Evolutionary conservation across 768 basidiomycete genomes (phyloP), one percentile per base, ranked within the genome.

Genomic region (Tylopilus rubrobrunneus): DNA sequence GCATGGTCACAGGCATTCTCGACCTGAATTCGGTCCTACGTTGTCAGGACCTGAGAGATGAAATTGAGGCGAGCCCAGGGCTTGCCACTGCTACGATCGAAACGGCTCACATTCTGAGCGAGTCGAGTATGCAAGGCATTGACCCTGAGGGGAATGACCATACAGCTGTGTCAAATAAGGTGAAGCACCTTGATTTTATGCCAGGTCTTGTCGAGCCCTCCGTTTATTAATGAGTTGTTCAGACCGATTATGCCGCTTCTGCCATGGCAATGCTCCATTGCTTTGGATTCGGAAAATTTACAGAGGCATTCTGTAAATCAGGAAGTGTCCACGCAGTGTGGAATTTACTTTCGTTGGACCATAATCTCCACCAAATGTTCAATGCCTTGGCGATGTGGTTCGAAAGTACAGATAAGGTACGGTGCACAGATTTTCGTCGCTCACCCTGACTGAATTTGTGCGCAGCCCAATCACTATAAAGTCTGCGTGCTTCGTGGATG

Each of bases 301-400:
- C 27, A 1, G 17, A 48, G 5, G 12, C 27, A 7, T 44, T 52
- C 34, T n/a, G 7, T 27, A 2, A 15, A 39, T 3, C 17, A 15
- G 41, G 41, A 3, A 45, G 55, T 17, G 7, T 48, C 9, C 55
- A 52, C n/a, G 11, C 42, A 5, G 7, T 23, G 0, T 43, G 45
- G 55, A 56, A 56, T 29, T 4, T 56, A n/a, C 40, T 56, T 7
- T 42, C 33, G 1, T 42, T 56, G 3, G 21, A 52, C 21, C 5
- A 1, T 4, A 19, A 48, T 21, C 1, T 39, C 12, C 15, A n/a
- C 6, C 0, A 0, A 9, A 0, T 1, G 3, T 51, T 51, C 2
- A 11, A 51, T 9, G 0, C 0, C 1, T 25, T 43, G 37, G 5
- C 31, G 1, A 7, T 47, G 45, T 52, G 51, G 45, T 47, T 52